A percentile compares a stretch with the other conserved stretches of the same genome.
Conservation (phyloP, 2,329 filamentous ascomycete genomes). For the Albifimbria verrucaria region DNA sequence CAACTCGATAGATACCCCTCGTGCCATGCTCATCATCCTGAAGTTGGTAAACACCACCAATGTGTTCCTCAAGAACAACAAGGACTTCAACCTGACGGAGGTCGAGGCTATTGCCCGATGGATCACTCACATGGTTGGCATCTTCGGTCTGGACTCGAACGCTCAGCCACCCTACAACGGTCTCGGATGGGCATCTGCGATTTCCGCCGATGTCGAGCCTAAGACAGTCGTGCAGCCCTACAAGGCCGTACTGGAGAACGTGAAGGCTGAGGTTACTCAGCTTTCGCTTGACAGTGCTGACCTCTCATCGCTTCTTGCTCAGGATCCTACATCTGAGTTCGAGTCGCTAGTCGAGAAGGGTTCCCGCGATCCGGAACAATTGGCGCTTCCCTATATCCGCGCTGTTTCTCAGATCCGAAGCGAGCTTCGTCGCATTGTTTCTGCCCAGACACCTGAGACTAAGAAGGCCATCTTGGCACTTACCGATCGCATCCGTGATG, state of each 20-base stretch:
- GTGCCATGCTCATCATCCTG: constrained; percentile 73
- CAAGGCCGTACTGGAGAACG: constrained; percentile 37
- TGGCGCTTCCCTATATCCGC: constrained; percentile 54
- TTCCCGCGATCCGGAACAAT: constrained; percentile 47
- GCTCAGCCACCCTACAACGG: constrained; percentile 52
- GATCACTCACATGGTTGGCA: constrained; percentile 79
- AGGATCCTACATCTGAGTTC: constrained; percentile 45
- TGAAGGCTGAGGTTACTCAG: constrained; percentile 42
- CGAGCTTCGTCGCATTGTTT: constrained; percentile 55
- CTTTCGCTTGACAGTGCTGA: constrained; percentile 47
- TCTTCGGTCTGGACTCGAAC: constrained; percentile 74
- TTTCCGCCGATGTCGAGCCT: constrained; percentile 39
- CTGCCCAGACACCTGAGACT: constrained; percentile 41
- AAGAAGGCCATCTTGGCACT: constrained; percentile 72
- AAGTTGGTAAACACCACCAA: constrained; percentile 79
- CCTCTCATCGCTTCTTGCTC: constrained; percentile 39
- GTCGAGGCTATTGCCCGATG: constrained; percentile 65
- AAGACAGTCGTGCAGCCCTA: constrained; percentile 45
- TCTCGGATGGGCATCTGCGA: constrained; percentile 51
- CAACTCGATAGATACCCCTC: constrained; percentile 85
- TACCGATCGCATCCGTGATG: constrained; percentile 78
- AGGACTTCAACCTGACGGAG: constrained; percentile 41
- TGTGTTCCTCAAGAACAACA: constrained; percentile 47
- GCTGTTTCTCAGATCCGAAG: constrained; percentile 56
- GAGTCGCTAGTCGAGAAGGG: constrained; percentile 40